Evolutionary conservation across 139 green algal species (phyloP), one percentile per base, ranked within the genome.

Genomic region (Micractinium sp.): DNA sequence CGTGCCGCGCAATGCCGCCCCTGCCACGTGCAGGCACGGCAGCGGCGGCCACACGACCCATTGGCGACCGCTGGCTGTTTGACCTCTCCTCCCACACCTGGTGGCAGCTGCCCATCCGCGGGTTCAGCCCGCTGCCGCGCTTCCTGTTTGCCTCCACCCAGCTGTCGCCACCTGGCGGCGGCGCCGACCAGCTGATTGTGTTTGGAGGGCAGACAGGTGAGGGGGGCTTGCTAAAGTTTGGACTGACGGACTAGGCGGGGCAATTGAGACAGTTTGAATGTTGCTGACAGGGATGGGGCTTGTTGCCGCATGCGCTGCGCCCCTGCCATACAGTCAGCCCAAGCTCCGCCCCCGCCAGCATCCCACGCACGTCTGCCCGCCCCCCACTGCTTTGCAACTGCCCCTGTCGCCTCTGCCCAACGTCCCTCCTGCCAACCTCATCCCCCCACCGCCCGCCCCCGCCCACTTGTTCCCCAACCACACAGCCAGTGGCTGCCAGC

Each of bases 61-160:
- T 92, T 3, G 74, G 76, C 36, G 89, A 90, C 76, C 69, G 89
- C 27, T 92, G 89, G 89, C n/a, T 86, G 33, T 92, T 92, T 69
- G 38, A 69, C 80, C 38, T 90, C 19, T 18, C 25, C 35, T n/a
- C 60, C 25, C 60, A 60, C 36, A 22, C 31, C 3, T 92, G 89
- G 89, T 22, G 80, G 23, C 47, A 69, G 82, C 76, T 87, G 73
- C 73, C 79, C 41, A 60, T 86, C 38, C 38, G 60, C n/a, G 89
- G 89, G 16, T 22, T 86, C 27, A n/a, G 14, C 29, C 89, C 89
- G 29, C 61, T 92, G 74, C 89, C 89, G 1, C 74, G 89, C 63
- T 92, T 85, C 74, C 77, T 92, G 36, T 82, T 86, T 69, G 41
- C 61, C 3, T 87, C 20, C 0, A 36, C 60, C 15, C 81, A 90